Evolutionary conservation across 163 green algal genomes (phyloP), one percentile per base, ranked within the genome.

Genomic region (Chloroidium sp.): DNA sequence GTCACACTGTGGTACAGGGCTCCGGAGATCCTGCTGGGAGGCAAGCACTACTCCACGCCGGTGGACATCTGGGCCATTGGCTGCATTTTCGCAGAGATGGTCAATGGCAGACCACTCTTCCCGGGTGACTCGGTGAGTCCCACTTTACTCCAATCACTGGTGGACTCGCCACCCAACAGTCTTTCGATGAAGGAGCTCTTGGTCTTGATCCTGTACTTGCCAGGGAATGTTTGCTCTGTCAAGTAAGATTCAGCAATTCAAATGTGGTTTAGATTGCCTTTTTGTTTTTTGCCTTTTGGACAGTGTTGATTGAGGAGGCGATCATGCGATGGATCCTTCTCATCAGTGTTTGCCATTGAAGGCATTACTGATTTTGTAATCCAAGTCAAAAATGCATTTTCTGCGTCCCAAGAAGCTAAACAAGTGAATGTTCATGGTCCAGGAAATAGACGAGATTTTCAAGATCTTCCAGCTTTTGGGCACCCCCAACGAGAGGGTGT

Each of bases 61-160:
- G 95, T 99, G 64, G 96, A 99, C 82, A 88, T 99, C 2, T 99
- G 96, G 96, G 95, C 89, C 75, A 95, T 98, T 8, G 96, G 96
- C 72, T 99, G 96, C 94, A 99, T 99, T 69, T 98, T 99, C 87
- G 95, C 93, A 6, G 96, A 99, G 86, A 97, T 99, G 92, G 80
- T 97, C 74, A 97, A 94, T 83, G 87, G 95, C 74, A 85, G 87
- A 69, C 92, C 95, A 1, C 89, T 98, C 0, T 98, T 98, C 81
- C 92, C 92, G 1, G 95, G 95, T 0, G 95, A 98, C 77, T 97
- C 92, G 81, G 94, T 94, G 69, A 36, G 36, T 36, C 36, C 36
- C 36, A 36, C 36, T 36, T 36, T 36, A 36, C 36, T 36, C 36
- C 36, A 36, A 36, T 36, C 36, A 36, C 36, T 36, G 36, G 36